These are phyloP conservation scores for Acanthochlamys bracteata DNA, from an alignment of 106 monocot species.

Conservation along the genomic window DNA sequence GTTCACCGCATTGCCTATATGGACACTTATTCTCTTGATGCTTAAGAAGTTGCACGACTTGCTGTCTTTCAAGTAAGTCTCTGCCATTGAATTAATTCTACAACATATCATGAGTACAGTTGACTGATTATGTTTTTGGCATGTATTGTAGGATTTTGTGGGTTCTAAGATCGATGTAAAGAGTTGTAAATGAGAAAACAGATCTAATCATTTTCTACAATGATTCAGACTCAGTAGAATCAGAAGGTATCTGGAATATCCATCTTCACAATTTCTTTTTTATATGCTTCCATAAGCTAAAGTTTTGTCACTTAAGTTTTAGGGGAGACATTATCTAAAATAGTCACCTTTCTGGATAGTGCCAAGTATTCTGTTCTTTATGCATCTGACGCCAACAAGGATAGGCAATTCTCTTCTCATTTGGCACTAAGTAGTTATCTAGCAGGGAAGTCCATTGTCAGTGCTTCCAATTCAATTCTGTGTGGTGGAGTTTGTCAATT, in stretches of 20 bases:
- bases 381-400: constrained; percentile 37
- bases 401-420: constrained; percentile 5
- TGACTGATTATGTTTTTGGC: not conserved
- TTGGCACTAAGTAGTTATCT: constrained; percentile 32
- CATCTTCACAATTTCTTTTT: not conserved
- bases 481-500: constrained; percentile 53
- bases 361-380: constrained; percentile 56
- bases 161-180: constrained; percentile 34
- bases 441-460: constrained; percentile 23
- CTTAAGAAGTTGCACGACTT: constrained; percentile 40
- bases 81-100: not conserved
- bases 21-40: constrained; percentile 49
- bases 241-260: constrained; percentile 38
- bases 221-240: constrained; percentile 5
- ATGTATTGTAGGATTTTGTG: constrained; percentile 44
- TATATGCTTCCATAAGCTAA: not conserved
- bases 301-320: not conserved
- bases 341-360: constrained; percentile 45
- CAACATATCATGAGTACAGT: not conserved
- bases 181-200: constrained; percentile 15
- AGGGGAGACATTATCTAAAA: constrained; percentile 55
- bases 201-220: constrained; percentile 64
- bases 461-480: constrained; percentile 16
- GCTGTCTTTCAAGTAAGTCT: constrained; percentile 42
- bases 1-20: constrained; percentile 38